Base-by-base conservation (phyloP, 768 basidiomycete genomes). In the Rhodotorula babjevae region DNA sequence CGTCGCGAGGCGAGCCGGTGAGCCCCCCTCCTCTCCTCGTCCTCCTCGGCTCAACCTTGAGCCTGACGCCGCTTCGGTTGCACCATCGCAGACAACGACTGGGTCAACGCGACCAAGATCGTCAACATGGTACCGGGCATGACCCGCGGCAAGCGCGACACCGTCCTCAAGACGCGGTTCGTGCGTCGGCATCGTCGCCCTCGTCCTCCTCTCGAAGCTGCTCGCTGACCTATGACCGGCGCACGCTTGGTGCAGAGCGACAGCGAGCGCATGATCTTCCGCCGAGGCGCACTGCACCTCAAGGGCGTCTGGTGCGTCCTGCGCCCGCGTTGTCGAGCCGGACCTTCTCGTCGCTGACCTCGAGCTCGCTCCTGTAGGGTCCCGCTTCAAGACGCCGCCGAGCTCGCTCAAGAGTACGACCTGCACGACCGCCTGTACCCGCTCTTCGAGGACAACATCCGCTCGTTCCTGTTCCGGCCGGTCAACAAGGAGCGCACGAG, bases 81-180 rank as follows among this genome's bases (percentile, higher is more conserved):
- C n/a, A n/a, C n/a, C n/a, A n/a, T n/a, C 23, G 33, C 64, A 71
- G 74, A 75, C 62, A 69, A 56, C 58, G 59, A 67, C 68, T 67
- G 61, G 59, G 53, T 75, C 68, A 75, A 75, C 49, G 60, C 65
- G 53, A 75, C 74, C 19, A 75, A 75, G 65, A 47, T 71, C 33
- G 56, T 75, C 36, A 75, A 75, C 59, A 67, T 67, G 31, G 61
- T 47, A 40, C 6, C 12, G 8, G 62, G 59, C 25, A 15, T 75
- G 23, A 64, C 71, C 3, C 65, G 71, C 19, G 74, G 71, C 8
- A 67, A 67, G 52, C 67, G 68, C 42, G 74, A 75, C 53, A 50
- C 46, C 55, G n/a, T 64, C 29, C 65, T 75, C 65, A 75, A 75
- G 55, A 29, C 31, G n/a, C 55, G 55, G 19, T 27, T 44, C 36